Percentiles rank a stretch among this genome's conserved stretches.
Evolutionary conservation across 305 asterid genomes (phyloP).

Genomic region (Fraxinus greggii): DNA sequence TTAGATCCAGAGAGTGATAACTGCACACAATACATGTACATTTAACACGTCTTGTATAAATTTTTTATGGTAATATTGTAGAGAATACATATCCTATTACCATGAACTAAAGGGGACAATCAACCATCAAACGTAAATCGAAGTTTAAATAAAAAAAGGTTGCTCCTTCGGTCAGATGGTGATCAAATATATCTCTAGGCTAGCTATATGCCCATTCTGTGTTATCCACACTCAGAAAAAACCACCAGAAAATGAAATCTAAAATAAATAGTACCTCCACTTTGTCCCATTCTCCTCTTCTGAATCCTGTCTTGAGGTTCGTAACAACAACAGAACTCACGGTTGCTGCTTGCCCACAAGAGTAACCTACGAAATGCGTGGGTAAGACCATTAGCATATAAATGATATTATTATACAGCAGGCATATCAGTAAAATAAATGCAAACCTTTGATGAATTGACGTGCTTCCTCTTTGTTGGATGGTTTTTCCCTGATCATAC

Average conservation of each 20-base stretch:
- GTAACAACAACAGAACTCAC: constrained; percentile 87
- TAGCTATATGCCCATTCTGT: not conserved
- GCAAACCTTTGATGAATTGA: constrained; percentile 67
- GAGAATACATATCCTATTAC: not conserved
- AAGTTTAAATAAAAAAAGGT: not conserved
- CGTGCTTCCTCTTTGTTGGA: constrained; percentile 85
- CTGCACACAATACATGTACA: not conserved
- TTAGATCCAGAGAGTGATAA: not conserved
- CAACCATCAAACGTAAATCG: not conserved
- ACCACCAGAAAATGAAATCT: not conserved
- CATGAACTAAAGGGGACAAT: not conserved
- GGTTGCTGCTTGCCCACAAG: constrained; percentile 69
- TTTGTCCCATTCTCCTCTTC: constrained; percentile 87
- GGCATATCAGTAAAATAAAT: constrained; percentile 17
- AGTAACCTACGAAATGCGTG: constrained; percentile 50
- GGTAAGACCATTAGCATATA: constrained; percentile 24
- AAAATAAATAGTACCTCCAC: constrained; percentile 65
- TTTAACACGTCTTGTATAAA: not conserved
- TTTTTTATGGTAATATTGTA: not conserved
- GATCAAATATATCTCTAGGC: not conserved
- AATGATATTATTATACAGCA: constrained; percentile 2
- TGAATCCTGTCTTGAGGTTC: constrained; percentile 66
- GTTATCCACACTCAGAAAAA: not conserved
- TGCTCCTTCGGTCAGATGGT: not conserved
- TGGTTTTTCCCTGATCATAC: constrained; percentile 84